Base-by-base conservation (phyloP, 148 eudicot genomes). In the Vaccinium corymbosum region DNA sequence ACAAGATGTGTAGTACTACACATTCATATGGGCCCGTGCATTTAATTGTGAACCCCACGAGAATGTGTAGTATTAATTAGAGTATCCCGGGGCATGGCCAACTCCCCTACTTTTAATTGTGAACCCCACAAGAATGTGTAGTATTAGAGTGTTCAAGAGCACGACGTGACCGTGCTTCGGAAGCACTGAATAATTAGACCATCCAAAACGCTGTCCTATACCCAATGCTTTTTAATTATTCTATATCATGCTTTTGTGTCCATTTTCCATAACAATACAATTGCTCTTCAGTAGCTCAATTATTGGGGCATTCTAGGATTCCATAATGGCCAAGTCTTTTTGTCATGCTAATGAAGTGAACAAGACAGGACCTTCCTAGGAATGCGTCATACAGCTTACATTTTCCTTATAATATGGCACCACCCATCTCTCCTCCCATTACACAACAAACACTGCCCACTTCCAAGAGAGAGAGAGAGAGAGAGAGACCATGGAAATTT, bases 401-500 rank as follows among this genome's bases (percentile, higher is more conserved):
- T 64, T 64, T 62, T 64, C 70, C 70, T 22, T n/a, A 25, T 64
- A 2, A 64, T 64, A 9, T 61, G 25, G 3, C 70, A 0, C 4
- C 29, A 22, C 8, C 71, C 29, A 64, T 19, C 25, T 64, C 29
- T 64, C 14, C 22, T 22, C 9, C 14, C 71, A 64, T 64, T 29
- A 10, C 14, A 64, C 46, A 64, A 64, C 32, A 64, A 20, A 64
- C 29, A 10, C 32, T 64, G 14, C 13, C 32, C 14, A 64, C 71
- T 64, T 64, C 71, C 71, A 64, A 59, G 22, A n/a, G 27, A 46
- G 29, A 48, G 55, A 46, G 79, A 42, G 79, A 75, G 78, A 49
- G 15, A 49, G 55, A 48, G 38, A 51, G 46, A 27, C 64, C 66
- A 85, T 85, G 86, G 80, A 80, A 61, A 19, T 35, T 5, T 10